Percentiles rank a stretch among this genome's conserved stretches.
Evolutionary conservation across 352 stramenopile genomes (phyloP).

Genomic region (Phytophthora sp.): DNA sequence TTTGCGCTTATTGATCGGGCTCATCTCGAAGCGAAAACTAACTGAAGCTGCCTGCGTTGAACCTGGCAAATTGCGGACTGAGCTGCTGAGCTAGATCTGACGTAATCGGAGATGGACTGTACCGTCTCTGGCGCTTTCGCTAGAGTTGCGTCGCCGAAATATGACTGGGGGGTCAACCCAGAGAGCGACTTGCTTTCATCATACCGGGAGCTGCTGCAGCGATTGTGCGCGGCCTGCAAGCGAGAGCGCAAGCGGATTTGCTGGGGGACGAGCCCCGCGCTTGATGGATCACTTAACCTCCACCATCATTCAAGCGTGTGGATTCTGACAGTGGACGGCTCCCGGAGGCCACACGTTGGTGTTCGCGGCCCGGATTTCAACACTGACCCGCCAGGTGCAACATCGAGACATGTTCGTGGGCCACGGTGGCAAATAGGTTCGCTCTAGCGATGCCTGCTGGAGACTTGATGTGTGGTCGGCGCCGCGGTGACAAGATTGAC

Average conservation of each 20-base stretch:
- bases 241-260: constrained; percentile 17
- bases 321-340: constrained; percentile 9
- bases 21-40: constrained; percentile 26
- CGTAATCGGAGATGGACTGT: constrained; percentile 21
- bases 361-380: constrained; percentile 5
- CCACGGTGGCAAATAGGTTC: constrained; percentile 27
- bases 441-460: not conserved
- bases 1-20: constrained; percentile 18
- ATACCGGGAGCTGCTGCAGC: not conserved
- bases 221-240: constrained; percentile 16
- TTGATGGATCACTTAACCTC: constrained; percentile 20
- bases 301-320: constrained; percentile 11
- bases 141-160: constrained; percentile 37
- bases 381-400: constrained; percentile 7
- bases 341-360: not conserved
- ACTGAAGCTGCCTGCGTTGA: constrained; percentile 22
- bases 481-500: not conserved
- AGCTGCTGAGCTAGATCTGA: no score
- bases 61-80: no score
- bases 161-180: constrained; percentile 27
- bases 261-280: no score
- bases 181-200: constrained; percentile 8
- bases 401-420: constrained; percentile 19
- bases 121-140: constrained; percentile 19
- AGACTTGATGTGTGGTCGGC: not conserved